phyloP scores from a whole-genome alignment of 192 early-diverging fungal genomes.

The Coemansia sp. region DNA sequence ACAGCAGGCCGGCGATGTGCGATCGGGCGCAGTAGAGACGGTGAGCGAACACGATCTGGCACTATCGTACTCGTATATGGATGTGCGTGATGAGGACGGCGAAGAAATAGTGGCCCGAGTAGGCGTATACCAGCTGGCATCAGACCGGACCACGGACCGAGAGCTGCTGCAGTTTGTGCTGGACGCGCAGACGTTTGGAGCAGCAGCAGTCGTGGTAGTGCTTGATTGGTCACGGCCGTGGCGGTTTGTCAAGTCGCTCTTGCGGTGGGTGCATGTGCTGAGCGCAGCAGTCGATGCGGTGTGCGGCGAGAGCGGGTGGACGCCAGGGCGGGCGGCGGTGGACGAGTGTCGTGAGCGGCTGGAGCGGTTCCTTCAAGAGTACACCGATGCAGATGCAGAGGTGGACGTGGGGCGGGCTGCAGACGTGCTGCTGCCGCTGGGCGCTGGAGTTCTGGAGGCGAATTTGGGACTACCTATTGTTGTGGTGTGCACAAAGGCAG shows the following conservation, averaged over 20 bases:
- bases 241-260: conserved; percentile 76
- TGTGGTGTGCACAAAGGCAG: conserved; percentile 85
- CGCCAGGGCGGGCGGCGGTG: conserved; percentile 63
- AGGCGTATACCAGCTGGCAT: conserved; percentile 78
- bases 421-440: conserved; percentile 67
- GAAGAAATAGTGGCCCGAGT: conserved; percentile 68
- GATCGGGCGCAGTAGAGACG: conserved; percentile 21
- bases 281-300: conserved; percentile 58
- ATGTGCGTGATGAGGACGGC: conserved; percentile 86
- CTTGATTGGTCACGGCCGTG: conserved; percentile 92
- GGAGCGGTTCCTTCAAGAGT: conserved; percentile 69
- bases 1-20: conserved; percentile 42
- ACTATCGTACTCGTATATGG: conserved; percentile 80
- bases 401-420: conserved; percentile 12
- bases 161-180: conserved; percentile 73
- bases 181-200: conserved; percentile 61
- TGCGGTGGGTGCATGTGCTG: conserved; percentile 77
- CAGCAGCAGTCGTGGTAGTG: conserved; percentile 71
- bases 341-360: conserved; percentile 71
- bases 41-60: conserved; percentile 67
- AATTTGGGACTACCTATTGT: conserved; percentile 88
- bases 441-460: conserved; percentile 73
- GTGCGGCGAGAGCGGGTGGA: conserved; percentile 53
- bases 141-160: conserved; percentile 65
- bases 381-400: conserved; percentile 52